Conservation (phyloP, 2,329 filamentous ascomycete genomes). For the Tympanopsis confertula region DNA sequence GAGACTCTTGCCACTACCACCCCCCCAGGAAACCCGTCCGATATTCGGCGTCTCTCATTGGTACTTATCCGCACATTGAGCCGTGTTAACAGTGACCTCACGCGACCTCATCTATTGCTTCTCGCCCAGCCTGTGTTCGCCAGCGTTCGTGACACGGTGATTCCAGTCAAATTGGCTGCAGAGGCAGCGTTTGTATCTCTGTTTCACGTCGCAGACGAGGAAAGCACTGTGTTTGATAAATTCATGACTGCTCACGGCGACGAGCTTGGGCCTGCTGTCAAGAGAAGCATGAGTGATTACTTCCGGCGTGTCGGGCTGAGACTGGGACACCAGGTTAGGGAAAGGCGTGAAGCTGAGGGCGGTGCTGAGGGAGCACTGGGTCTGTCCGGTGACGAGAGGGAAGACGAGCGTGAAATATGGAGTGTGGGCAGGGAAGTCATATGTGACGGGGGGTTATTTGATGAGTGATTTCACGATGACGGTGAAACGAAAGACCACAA, state of each 20-base stretch:
- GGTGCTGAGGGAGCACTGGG: conserved; percentile 74
- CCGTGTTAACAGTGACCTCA: conserved; percentile 66
- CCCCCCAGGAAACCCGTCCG: conserved; percentile 64
- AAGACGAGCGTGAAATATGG: conserved; percentile 94
- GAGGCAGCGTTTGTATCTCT: conserved; percentile 88
- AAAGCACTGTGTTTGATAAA: conserved; percentile 77
- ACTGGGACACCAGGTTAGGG: conserved; percentile 71
- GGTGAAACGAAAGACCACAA: too few species aligned
- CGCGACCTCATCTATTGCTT: conserved; percentile 68
- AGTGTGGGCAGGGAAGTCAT: conserved; percentile 84
- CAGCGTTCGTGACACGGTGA: conserved; percentile 79
- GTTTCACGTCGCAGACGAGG: conserved; percentile 82
- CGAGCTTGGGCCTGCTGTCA: conserved; percentile 57
- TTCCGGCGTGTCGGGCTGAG: conserved; percentile 86
- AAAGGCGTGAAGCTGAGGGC: conserved; percentile 83
- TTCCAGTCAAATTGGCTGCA: conserved; percentile 87
- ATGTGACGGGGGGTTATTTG: too few species aligned
- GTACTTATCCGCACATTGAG: conserved; percentile 80
- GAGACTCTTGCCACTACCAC: conserved; percentile 66
- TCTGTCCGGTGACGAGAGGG: conserved; percentile 77
- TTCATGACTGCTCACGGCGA: conserved; percentile 62
- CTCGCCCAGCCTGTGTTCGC: conserved; percentile 80
- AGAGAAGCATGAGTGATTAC: conserved; percentile 90
- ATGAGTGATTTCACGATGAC: too few species aligned
- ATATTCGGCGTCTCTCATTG: conserved; percentile 75